Base-by-base conservation (phyloP, 805 yeast species). In the Kluyveromyces starmeri region DNA sequence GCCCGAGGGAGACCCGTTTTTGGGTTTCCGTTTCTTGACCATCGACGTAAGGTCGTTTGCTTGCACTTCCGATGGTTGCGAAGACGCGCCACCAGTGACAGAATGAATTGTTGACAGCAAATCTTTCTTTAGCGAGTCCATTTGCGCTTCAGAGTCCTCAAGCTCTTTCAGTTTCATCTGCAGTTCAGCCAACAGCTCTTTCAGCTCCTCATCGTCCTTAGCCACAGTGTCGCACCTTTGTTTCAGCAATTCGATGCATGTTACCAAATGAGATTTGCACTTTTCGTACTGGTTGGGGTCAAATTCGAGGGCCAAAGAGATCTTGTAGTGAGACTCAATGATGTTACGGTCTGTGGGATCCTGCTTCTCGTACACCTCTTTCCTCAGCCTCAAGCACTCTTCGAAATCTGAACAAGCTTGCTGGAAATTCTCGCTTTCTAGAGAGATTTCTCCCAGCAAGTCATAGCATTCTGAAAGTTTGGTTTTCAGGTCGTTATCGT, bases 391-490 rank as follows among this genome's bases (percentile, higher is more conserved):
- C 21, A 83, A 64, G 26, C 84, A 66, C 13, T 70, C 59, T 30
- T 66, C 61, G 38, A 85, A 73, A 54, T 88, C 95, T 13, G 62
- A 61, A 0, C 79, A 71, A 0, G 96, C 83, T 55, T 84, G 94
- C 11, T 65, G 59, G 55, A 86, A 86, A 56, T 84, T 83, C 47
- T 89, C 96, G 2, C 92, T 73, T 51, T 89, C 98, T 28, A 88
- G 64, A 0, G 95, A 79, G 7, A 88, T 81, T 52, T 89, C 96
- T 20, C 97, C 97, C 12, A 86, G 64, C 8, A 88, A 58, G 49
- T 82, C 88, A 52, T 77, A 81, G 1, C 78, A 71, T 37, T 83
- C 88, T 0, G 88, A 75, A 15, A 86, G 61, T 43, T 75, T 81
- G 46, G 67, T 63, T 12, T 20, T 30, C 37, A 67, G 60, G 17